A percentile compares a stretch with the other conserved stretches of the same genome.
Conservation (phyloP, 257 asterid species). For the Ocimum tenuiflorum region DNA sequence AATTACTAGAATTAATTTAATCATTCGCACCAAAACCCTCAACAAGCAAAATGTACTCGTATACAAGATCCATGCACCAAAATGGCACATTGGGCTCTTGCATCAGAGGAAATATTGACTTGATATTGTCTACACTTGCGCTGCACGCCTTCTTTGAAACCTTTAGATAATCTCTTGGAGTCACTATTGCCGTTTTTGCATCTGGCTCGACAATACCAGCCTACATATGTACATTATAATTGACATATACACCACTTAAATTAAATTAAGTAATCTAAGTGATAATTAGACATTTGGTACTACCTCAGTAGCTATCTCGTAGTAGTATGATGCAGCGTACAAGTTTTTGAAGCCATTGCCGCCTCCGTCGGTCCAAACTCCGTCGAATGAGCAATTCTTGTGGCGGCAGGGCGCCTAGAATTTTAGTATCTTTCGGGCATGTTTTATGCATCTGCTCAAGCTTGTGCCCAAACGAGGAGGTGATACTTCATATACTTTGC, state of each 20-base stretch:
- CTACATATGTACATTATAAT: no score
- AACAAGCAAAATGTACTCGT: conserved; percentile 35
- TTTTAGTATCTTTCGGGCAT: not conserved
- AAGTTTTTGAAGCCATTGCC: not conserved
- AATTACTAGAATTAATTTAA: no score
- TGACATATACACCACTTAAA: no score
- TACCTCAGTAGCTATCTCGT: not conserved
- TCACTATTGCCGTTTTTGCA: conserved; percentile 12
- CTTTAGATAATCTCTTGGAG: conserved; percentile 22
- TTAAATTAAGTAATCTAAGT: no score
- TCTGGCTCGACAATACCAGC: conserved; percentile 20
- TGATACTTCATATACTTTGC: not conserved
- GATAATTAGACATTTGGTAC: not conserved
- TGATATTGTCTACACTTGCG: conserved; percentile 10
- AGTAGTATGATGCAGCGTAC: not conserved
- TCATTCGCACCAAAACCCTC: conserved; percentile 37
- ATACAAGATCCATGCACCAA: conserved; percentile 49
- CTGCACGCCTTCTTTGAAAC: conserved; percentile 42
- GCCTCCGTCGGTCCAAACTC: not conserved
- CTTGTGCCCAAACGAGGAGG: not conserved
- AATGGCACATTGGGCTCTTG: conserved; percentile 25
- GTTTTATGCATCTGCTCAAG: not conserved
- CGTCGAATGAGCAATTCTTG: not conserved
- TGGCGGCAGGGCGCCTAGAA: not conserved
- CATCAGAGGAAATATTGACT: conserved; percentile 16